Conservation (phyloP, 805 yeast species). For the Yarrowia hollandica region DNA sequence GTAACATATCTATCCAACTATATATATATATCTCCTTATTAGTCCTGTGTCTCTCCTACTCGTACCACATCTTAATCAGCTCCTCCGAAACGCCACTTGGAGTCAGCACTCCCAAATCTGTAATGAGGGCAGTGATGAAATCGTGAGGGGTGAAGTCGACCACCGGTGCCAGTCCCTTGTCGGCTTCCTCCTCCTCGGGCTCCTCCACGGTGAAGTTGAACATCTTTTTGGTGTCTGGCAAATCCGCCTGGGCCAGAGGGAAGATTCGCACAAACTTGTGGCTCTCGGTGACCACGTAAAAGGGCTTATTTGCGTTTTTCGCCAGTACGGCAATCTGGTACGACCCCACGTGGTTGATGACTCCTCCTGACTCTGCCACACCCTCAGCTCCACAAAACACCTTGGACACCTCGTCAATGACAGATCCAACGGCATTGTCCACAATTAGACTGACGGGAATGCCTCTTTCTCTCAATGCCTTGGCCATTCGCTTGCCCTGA, state of each 20-base stretch:
- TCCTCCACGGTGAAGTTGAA: constrained; percentile 46
- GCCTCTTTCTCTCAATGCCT: constrained; percentile 61
- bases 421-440: constrained; percentile 92
- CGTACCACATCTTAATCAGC: constrained; percentile 96
- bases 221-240: constrained; percentile 58
- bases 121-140: constrained; percentile 89
- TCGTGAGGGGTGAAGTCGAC: constrained; percentile 96
- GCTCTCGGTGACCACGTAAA: constrained; percentile 90
- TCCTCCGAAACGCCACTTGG: constrained; percentile 99
- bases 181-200: constrained; percentile 39
- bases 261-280: constrained; percentile 96
- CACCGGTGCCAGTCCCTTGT: constrained; percentile 52
- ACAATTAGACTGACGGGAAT: constrained; percentile 87
- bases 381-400: constrained; percentile 98
- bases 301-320: constrained; percentile 84
- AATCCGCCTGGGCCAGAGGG: constrained; percentile 89
- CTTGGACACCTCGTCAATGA: constrained; percentile 87
- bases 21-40: not conserved
- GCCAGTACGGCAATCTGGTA: constrained; percentile 94
- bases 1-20: not conserved
- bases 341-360: constrained; percentile 87
- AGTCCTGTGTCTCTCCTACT: constrained; percentile 44
- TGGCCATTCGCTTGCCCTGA: constrained; percentile 72
- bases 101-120: constrained; percentile 94
- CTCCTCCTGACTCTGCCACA: constrained; percentile 98